Percentiles rank a stretch among this genome's conserved stretches.
These are phyloP conservation scores for Blastobotrys petasosporus DNA, from an alignment of 1,139 yeast species.

Conservation along the genomic window DNA sequence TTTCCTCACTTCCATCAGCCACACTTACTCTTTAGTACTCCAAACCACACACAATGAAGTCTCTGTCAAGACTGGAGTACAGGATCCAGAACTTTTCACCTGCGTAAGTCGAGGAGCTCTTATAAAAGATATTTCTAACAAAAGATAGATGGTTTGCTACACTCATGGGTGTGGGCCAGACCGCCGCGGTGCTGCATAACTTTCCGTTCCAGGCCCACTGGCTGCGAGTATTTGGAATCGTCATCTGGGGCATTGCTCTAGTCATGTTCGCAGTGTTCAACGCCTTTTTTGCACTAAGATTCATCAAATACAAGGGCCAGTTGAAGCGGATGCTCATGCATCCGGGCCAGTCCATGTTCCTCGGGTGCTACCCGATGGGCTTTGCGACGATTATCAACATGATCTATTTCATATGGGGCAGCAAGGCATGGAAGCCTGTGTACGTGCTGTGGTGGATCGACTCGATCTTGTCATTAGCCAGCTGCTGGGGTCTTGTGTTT, in stretches of 20 bases:
- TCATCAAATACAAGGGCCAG: constrained; percentile 36
- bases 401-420: constrained; percentile 36
- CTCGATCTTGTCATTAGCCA: constrained; percentile 45
- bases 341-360: constrained; percentile 48
- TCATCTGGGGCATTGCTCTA: constrained; percentile 52
- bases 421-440: constrained; percentile 27
- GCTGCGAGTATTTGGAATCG: constrained; percentile 52
- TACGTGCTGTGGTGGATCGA: constrained; percentile 70
- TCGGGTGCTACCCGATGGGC: constrained; percentile 83
- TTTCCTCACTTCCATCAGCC: background rate
- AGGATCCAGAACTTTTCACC: constrained; percentile 13
- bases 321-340: constrained; percentile 39
- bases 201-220: constrained; percentile 63
- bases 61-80: constrained; percentile 1
- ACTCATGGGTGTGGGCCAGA: constrained; percentile 82
- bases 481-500: constrained; percentile 52
- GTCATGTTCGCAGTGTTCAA: constrained; percentile 42
- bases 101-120: constrained; percentile 7
- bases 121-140: background rate
- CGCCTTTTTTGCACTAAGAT: constrained; percentile 37
- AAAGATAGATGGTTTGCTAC: constrained; percentile 50
- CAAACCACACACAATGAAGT: background rate
- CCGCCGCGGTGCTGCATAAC: constrained; percentile 50
- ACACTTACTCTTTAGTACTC: background rate
- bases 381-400: constrained; percentile 57